Conservation (phyloP, 164 flowering plant genomes). For the Magnolia officinalis region DNA sequence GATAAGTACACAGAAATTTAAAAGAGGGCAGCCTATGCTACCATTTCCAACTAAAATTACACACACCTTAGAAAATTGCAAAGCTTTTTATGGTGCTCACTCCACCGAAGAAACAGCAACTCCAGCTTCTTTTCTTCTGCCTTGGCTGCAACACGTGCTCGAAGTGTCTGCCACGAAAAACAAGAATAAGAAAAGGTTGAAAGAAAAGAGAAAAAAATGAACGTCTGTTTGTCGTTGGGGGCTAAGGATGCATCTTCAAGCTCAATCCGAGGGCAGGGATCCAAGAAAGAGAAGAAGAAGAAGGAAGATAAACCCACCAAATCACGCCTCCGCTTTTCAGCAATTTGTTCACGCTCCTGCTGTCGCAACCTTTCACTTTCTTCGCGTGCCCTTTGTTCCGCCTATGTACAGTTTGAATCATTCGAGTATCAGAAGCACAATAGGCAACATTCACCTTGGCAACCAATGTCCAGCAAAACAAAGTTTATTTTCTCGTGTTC, state of each 20-base stretch:
- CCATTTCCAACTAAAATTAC: background rate
- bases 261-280: background rate
- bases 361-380: slow-evolving; percentile 93
- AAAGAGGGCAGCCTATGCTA: background rate
- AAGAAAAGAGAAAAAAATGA: background rate
- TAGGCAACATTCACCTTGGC: too few relatives aligned
- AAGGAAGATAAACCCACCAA: slow-evolving; percentile 51
- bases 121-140: slow-evolving; percentile 98
- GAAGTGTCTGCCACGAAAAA: slow-evolving; percentile 51
- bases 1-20: background rate
- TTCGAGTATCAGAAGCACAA: too few relatives aligned
- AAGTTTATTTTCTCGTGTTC: too few relatives aligned
- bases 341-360: slow-evolving; percentile 93
- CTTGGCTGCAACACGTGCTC: slow-evolving; percentile 96
- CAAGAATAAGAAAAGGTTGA: background rate
- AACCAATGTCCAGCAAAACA: too few relatives aligned
- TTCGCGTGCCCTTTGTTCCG: slow-evolving; percentile 94
- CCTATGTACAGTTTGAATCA: slow-evolving; percentile 36
- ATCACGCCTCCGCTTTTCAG: slow-evolving; percentile 89
- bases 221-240: background rate
- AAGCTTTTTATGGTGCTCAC: slow-evolving; percentile 89
- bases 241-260: background rate
- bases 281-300: background rate
- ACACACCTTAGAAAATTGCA: slow-evolving; percentile 85
- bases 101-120: slow-evolving; percentile 93